Conservation (phyloP, 768 basidiomycete species). For the Chiua virens region DNA sequence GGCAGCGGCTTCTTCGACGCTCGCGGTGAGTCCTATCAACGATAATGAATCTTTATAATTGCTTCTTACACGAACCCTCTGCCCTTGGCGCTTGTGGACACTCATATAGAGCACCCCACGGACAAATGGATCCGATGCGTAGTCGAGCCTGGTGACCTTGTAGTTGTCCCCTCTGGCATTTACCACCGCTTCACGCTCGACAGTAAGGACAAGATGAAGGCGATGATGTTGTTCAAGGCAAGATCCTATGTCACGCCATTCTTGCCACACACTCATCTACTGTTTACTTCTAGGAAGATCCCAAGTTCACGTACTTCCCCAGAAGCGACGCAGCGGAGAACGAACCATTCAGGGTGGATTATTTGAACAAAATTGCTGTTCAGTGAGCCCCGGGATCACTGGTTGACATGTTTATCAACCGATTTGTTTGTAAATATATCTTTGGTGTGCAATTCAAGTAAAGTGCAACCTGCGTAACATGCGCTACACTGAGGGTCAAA, state of each 20-base stretch:
- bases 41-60: too few relatives aligned
- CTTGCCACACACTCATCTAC: too few relatives aligned
- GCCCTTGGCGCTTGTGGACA: background rate
- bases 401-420: too few relatives aligned
- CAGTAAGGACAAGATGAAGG: slow-evolving; percentile 64
- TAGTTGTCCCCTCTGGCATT: slow-evolving; percentile 87
- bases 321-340: slow-evolving; percentile 57
- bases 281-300: slow-evolving; percentile 64
- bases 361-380: slow-evolving; percentile 53
- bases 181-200: slow-evolving; percentile 94
- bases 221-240: slow-evolving; percentile 82
- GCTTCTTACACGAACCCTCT: background rate
- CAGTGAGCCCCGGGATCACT: too few relatives aligned
- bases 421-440: too few relatives aligned
- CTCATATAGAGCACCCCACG: slow-evolving; percentile 51
- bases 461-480: too few relatives aligned
- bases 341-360: slow-evolving; percentile 61
- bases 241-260: slow-evolving; percentile 2
- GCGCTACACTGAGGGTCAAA: too few relatives aligned
- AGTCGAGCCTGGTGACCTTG: slow-evolving; percentile 72
- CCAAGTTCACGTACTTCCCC: slow-evolving; percentile 81
- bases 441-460: too few relatives aligned
- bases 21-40: slow-evolving; percentile 50
- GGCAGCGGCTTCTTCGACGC: slow-evolving; percentile 91
- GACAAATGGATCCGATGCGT: slow-evolving; percentile 80